These are phyloP conservation scores for Tetrahymena malaccensis DNA, from an alignment of 73 alveolate species.

Conservation along the genomic window DNA sequence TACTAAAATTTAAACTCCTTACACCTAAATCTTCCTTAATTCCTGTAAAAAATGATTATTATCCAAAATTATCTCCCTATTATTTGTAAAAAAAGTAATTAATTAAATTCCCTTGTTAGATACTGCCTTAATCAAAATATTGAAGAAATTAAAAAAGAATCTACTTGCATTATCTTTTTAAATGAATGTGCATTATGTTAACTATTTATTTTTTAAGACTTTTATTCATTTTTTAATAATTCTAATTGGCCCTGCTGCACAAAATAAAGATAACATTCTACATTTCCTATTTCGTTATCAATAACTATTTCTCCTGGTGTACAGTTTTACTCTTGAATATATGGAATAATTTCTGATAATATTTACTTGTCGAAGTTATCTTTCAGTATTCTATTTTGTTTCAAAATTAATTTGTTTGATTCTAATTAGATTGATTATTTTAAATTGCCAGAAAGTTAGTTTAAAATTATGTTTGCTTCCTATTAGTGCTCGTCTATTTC, in stretches of 20 bases:
- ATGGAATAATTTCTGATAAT: neutral
- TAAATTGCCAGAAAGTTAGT: conserved; percentile 6
- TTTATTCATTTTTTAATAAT: neutral
- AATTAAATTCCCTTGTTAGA: neutral
- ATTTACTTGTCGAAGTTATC: neutral
- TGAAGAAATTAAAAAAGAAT: too few relatives aligned
- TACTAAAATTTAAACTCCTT: neutral
- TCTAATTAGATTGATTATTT: conserved; percentile 11
- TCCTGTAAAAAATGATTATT: neutral
- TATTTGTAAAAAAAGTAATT: neutral
- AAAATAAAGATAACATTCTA: neutral
- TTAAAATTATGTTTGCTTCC: conserved; percentile 5
- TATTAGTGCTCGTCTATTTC: neutral
- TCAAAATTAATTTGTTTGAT: neutral
- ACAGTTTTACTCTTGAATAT: neutral
- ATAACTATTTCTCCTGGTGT: neutral
- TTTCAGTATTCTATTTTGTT: neutral
- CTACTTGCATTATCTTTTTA: neutral
- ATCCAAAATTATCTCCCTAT: neutral
- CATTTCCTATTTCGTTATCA: neutral
- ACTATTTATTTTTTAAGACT: neutral
- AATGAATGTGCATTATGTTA: neutral
- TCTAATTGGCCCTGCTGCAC: neutral
- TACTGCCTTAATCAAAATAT: too few relatives aligned
- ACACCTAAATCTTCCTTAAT: neutral